Evolutionary conservation across 495 filamentous ascomycete species (phyloP), one percentile per base, ranked within the genome.

Genomic region (Extremus antarcticus): DNA sequence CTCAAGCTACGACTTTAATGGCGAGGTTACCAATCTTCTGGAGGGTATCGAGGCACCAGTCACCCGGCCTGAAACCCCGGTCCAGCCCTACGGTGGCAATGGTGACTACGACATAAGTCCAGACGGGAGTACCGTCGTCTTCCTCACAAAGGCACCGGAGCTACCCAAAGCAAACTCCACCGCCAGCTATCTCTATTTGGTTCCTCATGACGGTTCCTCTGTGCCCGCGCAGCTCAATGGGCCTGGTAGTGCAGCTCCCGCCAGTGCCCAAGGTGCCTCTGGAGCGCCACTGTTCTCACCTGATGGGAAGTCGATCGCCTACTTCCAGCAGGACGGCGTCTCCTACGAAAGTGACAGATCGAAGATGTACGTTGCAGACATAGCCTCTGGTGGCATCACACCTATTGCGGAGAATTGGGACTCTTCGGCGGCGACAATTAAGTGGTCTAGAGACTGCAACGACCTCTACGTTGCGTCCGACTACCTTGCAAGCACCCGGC

Each of bases 101-200:
- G 66, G 70, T 0, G 73, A 75, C 58, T 75, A 73, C 43, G 68
- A 72, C 35, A 54, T 75, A 47, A 71, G 71, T 2, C 55, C 66
- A 0, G 61, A 73, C 43, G 73, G 73, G 20, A 66, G 67, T 1
- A 25, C 15, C 2, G 47, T 52, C 11, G 50, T 52, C 9, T 52
- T 54, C 52, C 49, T 69, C 60, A 43, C 50, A 1, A 52, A 52
- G 22, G 50, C 9, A 16, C 50, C 50, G n/a, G 46, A 76, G 11
- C 64, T 91, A 3, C 80, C 86, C 58, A 81, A 83, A 2, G 89
- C 90, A 0, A 76, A 79, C n/a, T 82, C 90, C 70, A 95, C 90
- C 3, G 84, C 88, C 55, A 83, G 84, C 32, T 79, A 86, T 52
- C 69, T 87, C 25, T 90, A 87, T 65, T 84, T 81, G 57, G 77